A percentile compares a stretch with the other conserved stretches of the same genome.
Evolutionary conservation across 2,329 filamentous ascomycete genomes (phyloP).

Genomic region (Epichloe glyceriae): DNA sequence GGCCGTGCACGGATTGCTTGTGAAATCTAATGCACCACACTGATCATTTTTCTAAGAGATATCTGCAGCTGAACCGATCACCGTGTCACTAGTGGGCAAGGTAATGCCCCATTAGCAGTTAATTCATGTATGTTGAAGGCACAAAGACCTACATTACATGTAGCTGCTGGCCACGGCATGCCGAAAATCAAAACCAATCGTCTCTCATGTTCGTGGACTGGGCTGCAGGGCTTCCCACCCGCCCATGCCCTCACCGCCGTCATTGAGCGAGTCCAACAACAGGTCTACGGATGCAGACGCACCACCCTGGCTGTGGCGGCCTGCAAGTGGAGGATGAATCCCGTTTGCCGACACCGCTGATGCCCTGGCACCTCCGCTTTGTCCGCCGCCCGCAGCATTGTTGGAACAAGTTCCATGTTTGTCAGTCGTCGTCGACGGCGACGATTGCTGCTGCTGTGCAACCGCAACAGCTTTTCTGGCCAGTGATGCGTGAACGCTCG

Average conservation of each 20-base stretch:
- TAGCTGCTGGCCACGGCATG: too few relatives aligned
- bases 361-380: conserved; percentile 9
- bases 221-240: conserved; percentile 46
- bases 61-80: too few relatives aligned
- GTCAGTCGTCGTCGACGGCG: neutral
- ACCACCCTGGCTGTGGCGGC: conserved; percentile 1
- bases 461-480: conserved; percentile 2
- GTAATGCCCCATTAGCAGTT: too few relatives aligned
- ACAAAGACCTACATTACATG: neutral
- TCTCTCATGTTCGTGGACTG: conserved; percentile 14
- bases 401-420: neutral
- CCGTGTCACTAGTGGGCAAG: too few relatives aligned
- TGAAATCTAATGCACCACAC: too few relatives aligned
- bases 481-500: neutral
- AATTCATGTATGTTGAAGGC: too few relatives aligned
- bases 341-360: conserved; percentile 6
- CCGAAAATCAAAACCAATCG: neutral
- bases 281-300: conserved; percentile 19
- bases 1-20: too few relatives aligned
- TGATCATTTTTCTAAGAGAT: too few relatives aligned
- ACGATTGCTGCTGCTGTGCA: conserved; percentile 1
- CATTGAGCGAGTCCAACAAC: conserved; percentile 37
- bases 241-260: conserved; percentile 32
- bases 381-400: conserved; percentile 7
- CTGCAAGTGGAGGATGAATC: conserved; percentile 1